Conservation (phyloP, 495 filamentous ascomycete genomes). For the Darksidea phi region DNA sequence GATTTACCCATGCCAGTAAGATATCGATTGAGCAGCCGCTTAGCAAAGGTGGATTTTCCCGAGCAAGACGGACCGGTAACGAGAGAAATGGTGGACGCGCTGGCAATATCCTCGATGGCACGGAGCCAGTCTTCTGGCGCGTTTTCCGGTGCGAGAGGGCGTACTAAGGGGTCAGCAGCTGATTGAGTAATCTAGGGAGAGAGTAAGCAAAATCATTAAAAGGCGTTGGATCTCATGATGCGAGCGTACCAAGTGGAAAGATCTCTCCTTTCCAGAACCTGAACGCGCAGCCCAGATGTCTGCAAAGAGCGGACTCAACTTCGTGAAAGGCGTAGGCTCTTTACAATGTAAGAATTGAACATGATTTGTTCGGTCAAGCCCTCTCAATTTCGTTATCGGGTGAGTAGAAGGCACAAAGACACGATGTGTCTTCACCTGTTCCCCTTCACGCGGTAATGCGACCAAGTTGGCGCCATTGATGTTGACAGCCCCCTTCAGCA, state of each 20-base stretch:
- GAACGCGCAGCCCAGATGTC: constrained; percentile 15
- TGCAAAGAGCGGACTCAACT: constrained; percentile 6
- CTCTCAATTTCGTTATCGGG: constrained; percentile 7
- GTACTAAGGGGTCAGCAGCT: constrained; percentile 9
- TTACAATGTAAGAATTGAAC: constrained; percentile 13
- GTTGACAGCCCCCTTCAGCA: constrained; percentile 28
- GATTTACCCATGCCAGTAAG: constrained; percentile 48
- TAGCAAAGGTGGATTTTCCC: constrained; percentile 83
- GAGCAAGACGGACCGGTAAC: constrained; percentile 79
- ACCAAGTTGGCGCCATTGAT: constrained; percentile 24
- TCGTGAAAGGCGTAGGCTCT: constrained; percentile 7
- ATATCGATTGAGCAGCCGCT: constrained; percentile 72
- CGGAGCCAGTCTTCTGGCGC: constrained; percentile 12
- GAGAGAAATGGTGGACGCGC: constrained; percentile 49
- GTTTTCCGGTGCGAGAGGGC: constrained; percentile 40
- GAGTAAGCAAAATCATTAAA: background rate
- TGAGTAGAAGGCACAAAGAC: constrained; percentile 20
- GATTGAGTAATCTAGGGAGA: constrained; percentile 10
- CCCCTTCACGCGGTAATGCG: constrained; percentile 4
- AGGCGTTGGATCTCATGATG: background rate
- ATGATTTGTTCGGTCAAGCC: constrained; percentile 11
- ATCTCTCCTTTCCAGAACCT: background rate
- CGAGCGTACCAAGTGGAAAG: constrained; percentile 14
- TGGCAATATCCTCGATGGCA: constrained; percentile 45
- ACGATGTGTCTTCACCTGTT: background rate